phyloP scores from a whole-genome alignment of 352 stramenopile genomes.

The Elongisporangium anandrum region DNA sequence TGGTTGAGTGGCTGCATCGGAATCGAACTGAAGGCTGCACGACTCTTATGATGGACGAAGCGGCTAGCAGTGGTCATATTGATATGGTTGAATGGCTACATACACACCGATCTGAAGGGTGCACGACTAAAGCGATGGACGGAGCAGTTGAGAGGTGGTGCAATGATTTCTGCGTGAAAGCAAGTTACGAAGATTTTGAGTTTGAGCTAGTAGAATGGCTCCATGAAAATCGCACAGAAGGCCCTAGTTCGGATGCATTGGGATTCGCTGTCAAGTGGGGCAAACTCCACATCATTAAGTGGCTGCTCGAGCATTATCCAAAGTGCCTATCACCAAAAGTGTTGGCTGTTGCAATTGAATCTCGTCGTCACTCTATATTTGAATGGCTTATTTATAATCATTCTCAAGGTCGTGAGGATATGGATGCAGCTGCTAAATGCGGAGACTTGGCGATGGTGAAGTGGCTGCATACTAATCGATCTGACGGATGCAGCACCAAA shows the following conservation, averaged over 20 bases:
- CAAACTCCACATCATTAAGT: conserved; percentile 24
- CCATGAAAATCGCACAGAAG: conserved; percentile 17
- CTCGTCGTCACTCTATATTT: no score
- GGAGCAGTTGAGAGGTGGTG: no score
- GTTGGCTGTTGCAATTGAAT: conserved; percentile 18
- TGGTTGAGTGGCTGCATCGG: neutral
- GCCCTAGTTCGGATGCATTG: conserved; percentile 24
- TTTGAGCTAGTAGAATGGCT: conserved; percentile 26
- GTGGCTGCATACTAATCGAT: conserved; percentile 23
- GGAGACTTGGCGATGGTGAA: conserved; percentile 22
- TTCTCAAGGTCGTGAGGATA: conserved; percentile 2
- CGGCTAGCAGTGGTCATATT: neutral
- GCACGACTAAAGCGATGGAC: neutral
- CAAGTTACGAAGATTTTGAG: conserved; percentile 8
- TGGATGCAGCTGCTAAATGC: conserved; percentile 22
- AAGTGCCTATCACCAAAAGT: conserved; percentile 30
- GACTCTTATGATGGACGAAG: neutral
- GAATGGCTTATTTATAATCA: no score
- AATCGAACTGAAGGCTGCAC: conserved; percentile 1
- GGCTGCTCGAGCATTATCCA: conserved; percentile 22
- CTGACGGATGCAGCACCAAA: conserved; percentile 18
- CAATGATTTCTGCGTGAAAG: no score
- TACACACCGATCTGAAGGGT: neutral
- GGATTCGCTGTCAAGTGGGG: conserved; percentile 22
- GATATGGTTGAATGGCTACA: conserved; percentile 1